Conservation (phyloP, 2,329 filamentous ascomycete species). For the Penicillium glabrum region DNA sequence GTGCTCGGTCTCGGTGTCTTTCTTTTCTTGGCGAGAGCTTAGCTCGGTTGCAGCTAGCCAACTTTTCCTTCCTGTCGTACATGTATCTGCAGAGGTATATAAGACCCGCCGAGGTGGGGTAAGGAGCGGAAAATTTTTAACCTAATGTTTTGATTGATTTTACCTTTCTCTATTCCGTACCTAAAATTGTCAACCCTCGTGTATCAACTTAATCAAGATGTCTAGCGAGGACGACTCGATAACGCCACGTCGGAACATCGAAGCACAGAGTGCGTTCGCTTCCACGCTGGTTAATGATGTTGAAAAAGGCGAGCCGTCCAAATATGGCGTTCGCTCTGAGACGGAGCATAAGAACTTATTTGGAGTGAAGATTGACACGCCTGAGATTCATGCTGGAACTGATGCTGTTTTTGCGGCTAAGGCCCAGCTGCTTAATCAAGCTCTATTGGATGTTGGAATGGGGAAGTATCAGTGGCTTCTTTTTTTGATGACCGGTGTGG, state of each 20-base stretch:
- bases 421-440: slow-evolving; percentile 15
- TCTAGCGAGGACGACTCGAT: slow-evolving; percentile 3
- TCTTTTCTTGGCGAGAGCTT: background rate
- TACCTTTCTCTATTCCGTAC: background rate
- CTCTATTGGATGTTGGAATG: slow-evolving; percentile 21
- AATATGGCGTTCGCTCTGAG: background rate
- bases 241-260: slow-evolving; percentile 4
- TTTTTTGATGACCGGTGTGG: slow-evolving; percentile 19
- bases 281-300: slow-evolving; percentile 9
- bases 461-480: slow-evolving; percentile 21
- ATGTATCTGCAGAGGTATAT: background rate
- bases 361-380: background rate
- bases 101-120: background rate
- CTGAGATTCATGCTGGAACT: slow-evolving; percentile 2
- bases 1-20: background rate
- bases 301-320: slow-evolving; percentile 2
- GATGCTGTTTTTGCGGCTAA: slow-evolving; percentile 14
- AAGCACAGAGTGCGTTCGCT: slow-evolving; percentile 9
- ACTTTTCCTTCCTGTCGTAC: background rate
- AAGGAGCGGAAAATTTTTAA: background rate
- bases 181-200: background rate
- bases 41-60: background rate
- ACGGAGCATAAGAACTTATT: slow-evolving; percentile 1
- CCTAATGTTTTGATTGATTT: background rate
- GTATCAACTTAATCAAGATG: background rate